A percentile compares a stretch with the other conserved stretches of the same genome.
These are phyloP conservation scores for Leishmania guyanensis DNA, from an alignment of 208 protist genomes.

Conservation along the genomic window DNA sequence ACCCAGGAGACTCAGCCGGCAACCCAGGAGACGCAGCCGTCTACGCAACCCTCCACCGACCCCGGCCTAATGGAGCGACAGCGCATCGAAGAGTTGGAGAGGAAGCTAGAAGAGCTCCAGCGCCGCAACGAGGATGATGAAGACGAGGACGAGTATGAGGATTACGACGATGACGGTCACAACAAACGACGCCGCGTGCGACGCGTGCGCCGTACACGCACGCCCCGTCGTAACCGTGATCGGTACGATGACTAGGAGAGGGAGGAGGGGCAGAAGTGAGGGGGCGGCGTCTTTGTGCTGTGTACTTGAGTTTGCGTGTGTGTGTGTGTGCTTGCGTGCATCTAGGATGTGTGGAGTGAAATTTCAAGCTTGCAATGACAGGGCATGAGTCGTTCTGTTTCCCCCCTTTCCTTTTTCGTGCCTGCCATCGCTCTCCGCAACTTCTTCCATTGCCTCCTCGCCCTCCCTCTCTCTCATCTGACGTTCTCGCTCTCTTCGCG, in stretches of 20 bases:
- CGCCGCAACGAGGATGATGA: slow-evolving; percentile 26
- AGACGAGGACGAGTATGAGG: slow-evolving; percentile 23
- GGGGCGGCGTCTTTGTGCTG: background rate
- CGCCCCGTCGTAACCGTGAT: slow-evolving; percentile 14
- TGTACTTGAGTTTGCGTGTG: background rate
- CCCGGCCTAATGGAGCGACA: slow-evolving; percentile 9
- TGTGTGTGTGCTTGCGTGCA: slow-evolving; percentile 1
- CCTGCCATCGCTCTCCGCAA: background rate
- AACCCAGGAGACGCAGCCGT: slow-evolving; percentile 1
- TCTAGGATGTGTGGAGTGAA: background rate
- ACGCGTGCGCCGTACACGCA: slow-evolving; percentile 26
- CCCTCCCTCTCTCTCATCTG: background rate
- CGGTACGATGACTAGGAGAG: slow-evolving; percentile 17
- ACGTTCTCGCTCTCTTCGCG: background rate
- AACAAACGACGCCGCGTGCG: slow-evolving; percentile 12
- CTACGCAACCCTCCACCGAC: background rate
- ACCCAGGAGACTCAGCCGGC: slow-evolving; percentile 6
- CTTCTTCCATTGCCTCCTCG: background rate
- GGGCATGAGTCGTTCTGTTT: background rate
- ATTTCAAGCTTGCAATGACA: background rate
- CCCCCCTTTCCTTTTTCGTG: background rate
- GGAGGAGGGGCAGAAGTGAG: background rate
- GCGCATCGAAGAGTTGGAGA: slow-evolving; percentile 42
- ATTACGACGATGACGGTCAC: slow-evolving; percentile 29
- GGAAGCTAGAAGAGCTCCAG: slow-evolving; percentile 43